Evolutionary conservation across 192 early-diverging fungal species (phyloP).

Genomic region (Funneliformis geosporum): DNA sequence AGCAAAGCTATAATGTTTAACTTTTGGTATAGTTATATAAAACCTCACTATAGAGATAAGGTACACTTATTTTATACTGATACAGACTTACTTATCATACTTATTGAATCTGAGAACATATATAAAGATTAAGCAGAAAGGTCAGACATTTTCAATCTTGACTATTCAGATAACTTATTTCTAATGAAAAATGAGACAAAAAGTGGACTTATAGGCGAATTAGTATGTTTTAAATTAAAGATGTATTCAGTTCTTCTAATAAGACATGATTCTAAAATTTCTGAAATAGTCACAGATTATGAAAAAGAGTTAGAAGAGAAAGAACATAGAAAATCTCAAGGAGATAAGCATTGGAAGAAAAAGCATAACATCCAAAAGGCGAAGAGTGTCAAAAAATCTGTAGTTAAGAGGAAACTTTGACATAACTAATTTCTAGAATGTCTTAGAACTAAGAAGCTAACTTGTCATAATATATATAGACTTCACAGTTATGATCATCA

Average conservation of each 20-base stretch:
- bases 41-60: slow-evolving; percentile 6
- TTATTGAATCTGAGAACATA: not conserved
- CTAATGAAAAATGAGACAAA: slow-evolving; percentile 11
- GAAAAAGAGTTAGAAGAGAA: too few relatives aligned
- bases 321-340: not conserved
- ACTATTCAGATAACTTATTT: slow-evolving; percentile 11
- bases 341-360: too few relatives aligned
- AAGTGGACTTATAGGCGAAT: not conserved
- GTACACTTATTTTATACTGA: not conserved
- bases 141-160: slow-evolving; percentile 9
- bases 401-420: too few relatives aligned
- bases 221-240: too few relatives aligned
- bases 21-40: slow-evolving; percentile 22
- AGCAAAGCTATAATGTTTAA: slow-evolving; percentile 18
- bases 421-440: too few relatives aligned
- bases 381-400: too few relatives aligned
- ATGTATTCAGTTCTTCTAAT: too few relatives aligned
- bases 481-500: not conserved
- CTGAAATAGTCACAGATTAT: too few relatives aligned
- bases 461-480: too few relatives aligned
- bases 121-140: slow-evolving; percentile 8
- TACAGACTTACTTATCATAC: not conserved
- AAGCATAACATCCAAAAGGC: too few relatives aligned
- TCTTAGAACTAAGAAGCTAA: too few relatives aligned
- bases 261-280: too few relatives aligned